phyloP scores from a whole-genome alignment of 2,329 filamentous ascomycete genomes.

The Penicillium sclerotigenum region DNA sequence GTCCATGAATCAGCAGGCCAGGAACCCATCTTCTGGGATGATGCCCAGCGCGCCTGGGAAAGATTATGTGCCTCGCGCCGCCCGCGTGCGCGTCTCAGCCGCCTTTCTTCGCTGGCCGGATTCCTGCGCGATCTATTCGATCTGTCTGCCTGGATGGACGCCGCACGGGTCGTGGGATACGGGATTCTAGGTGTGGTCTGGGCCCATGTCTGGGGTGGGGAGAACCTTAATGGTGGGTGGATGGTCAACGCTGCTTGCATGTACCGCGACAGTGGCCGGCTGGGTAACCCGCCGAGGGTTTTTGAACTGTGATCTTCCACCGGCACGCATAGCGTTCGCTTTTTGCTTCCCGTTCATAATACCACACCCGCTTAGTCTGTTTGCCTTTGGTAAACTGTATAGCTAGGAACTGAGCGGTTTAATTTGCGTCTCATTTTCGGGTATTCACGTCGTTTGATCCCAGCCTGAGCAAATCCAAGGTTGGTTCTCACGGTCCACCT shows the following conservation, averaged over 20 bases:
- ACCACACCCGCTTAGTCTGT: not conserved
- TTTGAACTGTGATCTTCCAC: slow-evolving; percentile 28
- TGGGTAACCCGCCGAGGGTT: slow-evolving; percentile 40
- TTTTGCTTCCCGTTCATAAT: not conserved
- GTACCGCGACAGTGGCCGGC: slow-evolving; percentile 36
- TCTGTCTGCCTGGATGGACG: slow-evolving; percentile 46
- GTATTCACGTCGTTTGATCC: not conserved
- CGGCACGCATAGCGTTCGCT: not conserved
- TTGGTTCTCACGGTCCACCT: not conserved
- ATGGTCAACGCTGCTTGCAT: slow-evolving; percentile 60
- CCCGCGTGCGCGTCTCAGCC: slow-evolving; percentile 22
- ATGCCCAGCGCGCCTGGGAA: slow-evolving; percentile 69
- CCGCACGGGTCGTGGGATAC: slow-evolving; percentile 50
- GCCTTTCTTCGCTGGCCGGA: slow-evolving; percentile 26
- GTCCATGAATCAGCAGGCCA: slow-evolving; percentile 72
- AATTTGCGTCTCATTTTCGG: not conserved
- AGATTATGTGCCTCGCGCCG: slow-evolving; percentile 50
- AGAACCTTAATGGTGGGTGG: slow-evolving; percentile 44
- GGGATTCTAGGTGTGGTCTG: slow-evolving; percentile 58
- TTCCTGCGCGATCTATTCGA: slow-evolving; percentile 39
- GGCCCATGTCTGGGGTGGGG: slow-evolving; percentile 58
- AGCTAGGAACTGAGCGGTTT: not conserved
- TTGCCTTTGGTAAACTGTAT: not conserved
- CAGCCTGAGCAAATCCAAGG: not conserved
- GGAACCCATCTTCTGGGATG: slow-evolving; percentile 71